Evolutionary conservation across 1,284 basidiomycete genomes (phyloP).

Genomic region (Phlebopus sp.): DNA sequence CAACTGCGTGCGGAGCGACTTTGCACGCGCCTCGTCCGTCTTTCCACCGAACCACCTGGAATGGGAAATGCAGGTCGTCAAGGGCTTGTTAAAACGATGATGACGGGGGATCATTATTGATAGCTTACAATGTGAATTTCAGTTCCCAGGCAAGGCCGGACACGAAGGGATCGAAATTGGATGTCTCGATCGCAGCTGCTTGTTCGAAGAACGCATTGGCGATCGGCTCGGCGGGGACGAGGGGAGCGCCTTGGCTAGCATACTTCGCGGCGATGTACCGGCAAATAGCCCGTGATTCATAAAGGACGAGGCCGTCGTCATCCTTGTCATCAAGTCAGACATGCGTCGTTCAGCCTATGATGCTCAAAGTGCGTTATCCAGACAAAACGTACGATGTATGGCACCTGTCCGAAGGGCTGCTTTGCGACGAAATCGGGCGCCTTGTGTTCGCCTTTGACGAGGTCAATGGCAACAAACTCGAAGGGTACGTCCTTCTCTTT

Average conservation of each 20-base stretch:
- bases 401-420: conserved; percentile 65
- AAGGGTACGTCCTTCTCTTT: conserved; percentile 51
- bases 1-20: conserved; percentile 26
- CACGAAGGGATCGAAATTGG: conserved; percentile 39
- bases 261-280: conserved; percentile 41
- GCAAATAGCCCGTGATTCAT: conserved; percentile 43
- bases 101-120: no score
- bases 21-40: conserved; percentile 28
- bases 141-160: conserved; percentile 33
- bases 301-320: conserved; percentile 36
- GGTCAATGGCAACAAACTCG: conserved; percentile 43
- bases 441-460: conserved; percentile 46
- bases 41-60: conserved; percentile 14
- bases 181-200: conserved; percentile 39
- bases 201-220: conserved; percentile 42
- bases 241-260: conserved; percentile 17
- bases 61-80: neutral
- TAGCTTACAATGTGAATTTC: conserved; percentile 11
- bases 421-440: conserved; percentile 39
- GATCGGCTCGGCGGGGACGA: conserved; percentile 33
- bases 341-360: neutral
- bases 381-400: conserved; percentile 45
- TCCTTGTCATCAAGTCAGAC: conserved; percentile 19
- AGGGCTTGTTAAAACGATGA: neutral
- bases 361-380: neutral